A percentile compares a stretch with the other conserved stretches of the same genome.
These are phyloP conservation scores for Yamadazyma jaroonii DNA, from an alignment of 1,139 yeast genomes.

Conservation along the genomic window DNA sequence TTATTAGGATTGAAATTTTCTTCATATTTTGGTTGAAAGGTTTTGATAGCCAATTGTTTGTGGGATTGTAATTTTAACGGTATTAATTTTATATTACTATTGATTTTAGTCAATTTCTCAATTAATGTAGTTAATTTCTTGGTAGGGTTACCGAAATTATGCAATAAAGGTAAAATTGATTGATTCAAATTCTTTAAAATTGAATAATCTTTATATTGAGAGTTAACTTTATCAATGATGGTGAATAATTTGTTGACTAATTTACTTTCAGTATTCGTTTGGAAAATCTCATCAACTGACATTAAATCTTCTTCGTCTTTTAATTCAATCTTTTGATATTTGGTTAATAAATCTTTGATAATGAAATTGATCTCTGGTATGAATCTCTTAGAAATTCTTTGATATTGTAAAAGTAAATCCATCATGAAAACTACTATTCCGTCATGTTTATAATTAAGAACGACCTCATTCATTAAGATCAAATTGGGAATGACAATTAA, in stretches of 20 bases:
- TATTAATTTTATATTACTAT: slow-evolving; percentile 41
- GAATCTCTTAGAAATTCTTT: slow-evolving; percentile 73
- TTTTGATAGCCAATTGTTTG: slow-evolving; percentile 78
- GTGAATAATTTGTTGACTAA: slow-evolving; percentile 26
- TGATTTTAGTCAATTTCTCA: slow-evolving; percentile 48
- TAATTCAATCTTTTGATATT: slow-evolving; percentile 7
- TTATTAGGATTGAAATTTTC: slow-evolving; percentile 95
- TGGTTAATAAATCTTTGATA: slow-evolving; percentile 8
- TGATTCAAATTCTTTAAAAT: slow-evolving; percentile 59
- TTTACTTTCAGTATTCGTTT: slow-evolving; percentile 21
- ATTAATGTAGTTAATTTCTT: slow-evolving; percentile 23
- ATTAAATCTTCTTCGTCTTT: slow-evolving; percentile 4
- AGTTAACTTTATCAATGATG: slow-evolving; percentile 27
- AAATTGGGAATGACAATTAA: slow-evolving; percentile 82
- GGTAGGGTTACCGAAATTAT: slow-evolving; percentile 3
- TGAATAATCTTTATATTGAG: slow-evolving; percentile 62
- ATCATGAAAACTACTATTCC: slow-evolving; percentile 52
- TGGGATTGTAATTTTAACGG: slow-evolving; percentile 90
- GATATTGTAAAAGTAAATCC: slow-evolving; percentile 67
- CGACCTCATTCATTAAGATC: slow-evolving; percentile 67
- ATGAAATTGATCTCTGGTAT: slow-evolving; percentile 72
- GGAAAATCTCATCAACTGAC: slow-evolving; percentile 20
- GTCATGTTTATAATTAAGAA: slow-evolving; percentile 27
- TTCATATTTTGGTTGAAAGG: slow-evolving; percentile 88
- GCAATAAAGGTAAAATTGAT: slow-evolving; percentile 20